Conservation (phyloP, 1,284 basidiomycete species). For the Phenoliferia sp. region DNA sequence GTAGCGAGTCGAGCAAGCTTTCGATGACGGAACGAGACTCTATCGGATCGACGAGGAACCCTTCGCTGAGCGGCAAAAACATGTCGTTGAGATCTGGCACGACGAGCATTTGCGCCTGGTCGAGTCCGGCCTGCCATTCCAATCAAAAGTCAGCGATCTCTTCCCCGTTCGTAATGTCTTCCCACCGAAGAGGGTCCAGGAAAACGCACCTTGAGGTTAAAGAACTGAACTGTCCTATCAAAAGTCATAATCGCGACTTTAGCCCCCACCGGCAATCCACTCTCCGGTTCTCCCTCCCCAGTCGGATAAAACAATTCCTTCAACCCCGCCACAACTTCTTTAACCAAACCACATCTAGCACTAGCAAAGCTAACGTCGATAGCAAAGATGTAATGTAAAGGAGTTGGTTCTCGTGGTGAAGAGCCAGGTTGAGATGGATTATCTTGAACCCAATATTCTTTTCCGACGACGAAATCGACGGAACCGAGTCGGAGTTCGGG, state of each 20-base stretch:
- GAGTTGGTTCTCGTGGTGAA: constrained; percentile 54
- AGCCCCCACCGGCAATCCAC: constrained; percentile 42
- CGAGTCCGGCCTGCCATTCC: constrained; percentile 50
- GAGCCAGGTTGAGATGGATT: constrained; percentile 21
- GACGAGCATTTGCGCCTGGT: constrained; percentile 70
- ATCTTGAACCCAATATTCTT: constrained; percentile 82
- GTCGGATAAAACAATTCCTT: constrained; percentile 60
- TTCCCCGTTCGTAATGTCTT: too few species aligned
- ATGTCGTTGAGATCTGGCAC: constrained; percentile 86
- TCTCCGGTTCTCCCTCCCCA: constrained; percentile 36
- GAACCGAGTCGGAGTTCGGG: constrained; percentile 89
- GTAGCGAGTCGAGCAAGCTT: constrained; percentile 56
- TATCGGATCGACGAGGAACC: constrained; percentile 73
- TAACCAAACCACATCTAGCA: constrained; percentile 67
- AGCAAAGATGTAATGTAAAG: constrained; percentile 78
- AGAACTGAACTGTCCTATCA: constrained; percentile 80
- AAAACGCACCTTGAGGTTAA: constrained; percentile 72
- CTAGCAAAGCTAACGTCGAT: constrained; percentile 79
- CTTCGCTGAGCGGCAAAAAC: constrained; percentile 69
- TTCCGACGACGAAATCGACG: constrained; percentile 80
- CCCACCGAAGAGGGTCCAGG: constrained; percentile 13
- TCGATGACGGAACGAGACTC: constrained; percentile 49
- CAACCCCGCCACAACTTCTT: constrained; percentile 63
- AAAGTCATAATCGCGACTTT: constrained; percentile 78
- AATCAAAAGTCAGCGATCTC: constrained; percentile 16